Evolutionary conservation across 495 filamentous ascomycete genomes (phyloP).

Genomic region (Daldinia childiae): DNA sequence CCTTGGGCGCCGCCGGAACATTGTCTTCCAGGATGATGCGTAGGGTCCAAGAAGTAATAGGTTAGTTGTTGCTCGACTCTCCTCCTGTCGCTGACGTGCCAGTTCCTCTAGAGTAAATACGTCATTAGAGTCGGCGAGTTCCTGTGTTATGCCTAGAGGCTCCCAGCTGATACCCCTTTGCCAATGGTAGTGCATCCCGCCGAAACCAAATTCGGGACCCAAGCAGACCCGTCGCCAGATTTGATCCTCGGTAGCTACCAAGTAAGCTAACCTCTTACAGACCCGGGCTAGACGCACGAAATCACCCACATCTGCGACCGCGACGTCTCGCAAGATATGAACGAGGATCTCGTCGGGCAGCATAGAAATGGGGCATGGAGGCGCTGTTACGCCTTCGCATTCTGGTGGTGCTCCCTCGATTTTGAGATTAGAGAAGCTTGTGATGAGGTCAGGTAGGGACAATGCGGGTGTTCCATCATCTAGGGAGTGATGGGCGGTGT

Average conservation of each 20-base stretch:
- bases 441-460: slow-evolving; percentile 73
- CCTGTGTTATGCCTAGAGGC: slow-evolving; percentile 58
- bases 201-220: slow-evolving; percentile 77
- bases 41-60: slow-evolving; percentile 56
- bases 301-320: slow-evolving; percentile 77
- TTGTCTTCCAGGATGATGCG: slow-evolving; percentile 62
- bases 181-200: slow-evolving; percentile 85
- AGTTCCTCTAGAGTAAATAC: slow-evolving; percentile 45
- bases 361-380: slow-evolving; percentile 78
- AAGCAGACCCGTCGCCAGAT: slow-evolving; percentile 86
- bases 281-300: slow-evolving; percentile 83
- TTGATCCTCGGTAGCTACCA: slow-evolving; percentile 84
- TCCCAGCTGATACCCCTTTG: slow-evolving; percentile 69
- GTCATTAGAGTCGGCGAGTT: slow-evolving; percentile 34
- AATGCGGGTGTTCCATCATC: slow-evolving; percentile 58
- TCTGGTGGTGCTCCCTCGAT: slow-evolving; percentile 66
- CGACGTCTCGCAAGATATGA: slow-evolving; percentile 75
- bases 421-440: slow-evolving; percentile 71
- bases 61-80: slow-evolving; percentile 49
- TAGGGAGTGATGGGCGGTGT: slow-evolving; percentile 66
- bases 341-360: slow-evolving; percentile 86
- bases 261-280: slow-evolving; percentile 85
- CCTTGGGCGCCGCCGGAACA: slow-evolving; percentile 84
- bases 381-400: slow-evolving; percentile 71
- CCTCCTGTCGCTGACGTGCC: slow-evolving; percentile 38